A percentile compares a stretch with the other conserved stretches of the same genome.
These are phyloP conservation scores for Kazachstania psychrophila DNA, from an alignment of 805 yeast genomes.

Conservation along the genomic window DNA sequence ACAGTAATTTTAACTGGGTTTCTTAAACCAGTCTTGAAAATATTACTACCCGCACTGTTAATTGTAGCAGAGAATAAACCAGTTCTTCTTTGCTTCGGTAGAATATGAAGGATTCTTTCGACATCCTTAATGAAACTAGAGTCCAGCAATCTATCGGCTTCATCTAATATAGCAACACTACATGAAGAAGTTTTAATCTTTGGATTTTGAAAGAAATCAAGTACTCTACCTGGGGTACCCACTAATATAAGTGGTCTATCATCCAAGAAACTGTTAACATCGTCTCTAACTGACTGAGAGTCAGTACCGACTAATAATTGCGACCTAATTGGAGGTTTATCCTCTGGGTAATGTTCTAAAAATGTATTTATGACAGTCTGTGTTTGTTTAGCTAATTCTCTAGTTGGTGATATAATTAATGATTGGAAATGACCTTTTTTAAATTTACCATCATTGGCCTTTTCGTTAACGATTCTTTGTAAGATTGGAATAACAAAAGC, in stretches of 20 bases:
- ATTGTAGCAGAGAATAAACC: constrained; percentile 94
- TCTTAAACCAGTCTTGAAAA: constrained; percentile 82
- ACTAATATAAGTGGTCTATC: constrained; percentile 64
- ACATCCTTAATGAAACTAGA: constrained; percentile 63
- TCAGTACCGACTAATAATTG: constrained; percentile 52
- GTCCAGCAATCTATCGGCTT: constrained; percentile 85
- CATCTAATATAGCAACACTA: constrained; percentile 76
- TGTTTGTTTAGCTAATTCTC: constrained; percentile 65
- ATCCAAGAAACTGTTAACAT: constrained; percentile 47
- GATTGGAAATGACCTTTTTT: constrained; percentile 63
- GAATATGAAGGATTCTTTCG: constrained; percentile 49
- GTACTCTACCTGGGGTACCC: constrained; percentile 86
- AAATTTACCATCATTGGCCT: constrained; percentile 25
- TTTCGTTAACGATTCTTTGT: constrained; percentile 46
- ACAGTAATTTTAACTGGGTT: constrained; percentile 88
- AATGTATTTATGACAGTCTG: constrained; percentile 54
- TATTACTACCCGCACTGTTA: constrained; percentile 64
- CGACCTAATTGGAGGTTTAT: constrained; percentile 35
- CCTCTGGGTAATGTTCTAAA: constrained; percentile 48
- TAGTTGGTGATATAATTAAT: constrained; percentile 57
- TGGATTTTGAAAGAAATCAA: constrained; percentile 57
- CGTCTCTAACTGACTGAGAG: constrained; percentile 55
- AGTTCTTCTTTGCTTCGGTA: constrained; percentile 89
- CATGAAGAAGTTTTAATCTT: constrained; percentile 53
- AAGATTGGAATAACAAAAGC: constrained; percentile 78